Evolutionary conservation across 495 filamentous ascomycete species (phyloP).

Genomic region (Hamigera avellanea): DNA sequence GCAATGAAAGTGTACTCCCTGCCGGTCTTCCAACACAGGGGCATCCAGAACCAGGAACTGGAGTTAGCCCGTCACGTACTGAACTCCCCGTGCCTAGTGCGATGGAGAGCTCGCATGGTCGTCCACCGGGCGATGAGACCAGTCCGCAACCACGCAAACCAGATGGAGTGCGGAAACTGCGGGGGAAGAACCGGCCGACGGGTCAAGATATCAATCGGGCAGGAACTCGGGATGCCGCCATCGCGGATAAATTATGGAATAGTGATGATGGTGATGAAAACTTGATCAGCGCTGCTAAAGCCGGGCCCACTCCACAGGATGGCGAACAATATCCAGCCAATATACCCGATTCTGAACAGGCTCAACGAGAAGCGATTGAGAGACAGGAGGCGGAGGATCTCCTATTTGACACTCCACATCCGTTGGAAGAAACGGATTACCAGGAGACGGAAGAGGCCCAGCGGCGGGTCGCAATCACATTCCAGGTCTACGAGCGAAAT

Average conservation of each 20-base stretch:
- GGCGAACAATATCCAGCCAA: neutral
- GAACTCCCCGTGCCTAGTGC: neutral
- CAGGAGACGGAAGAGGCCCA: neutral
- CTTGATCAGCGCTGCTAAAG: neutral
- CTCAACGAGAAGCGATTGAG: neutral
- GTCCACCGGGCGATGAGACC: neutral
- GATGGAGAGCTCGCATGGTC: neutral
- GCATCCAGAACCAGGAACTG: neutral
- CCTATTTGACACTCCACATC: constrained; percentile 1
- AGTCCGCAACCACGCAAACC: neutral
- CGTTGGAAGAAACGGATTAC: neutral
- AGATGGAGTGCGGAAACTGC: neutral
- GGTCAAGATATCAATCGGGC: constrained; percentile 1
- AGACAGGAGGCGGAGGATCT: neutral
- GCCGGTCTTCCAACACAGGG: neutral
- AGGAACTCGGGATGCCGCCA: constrained; percentile 1
- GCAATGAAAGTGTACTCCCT: neutral
- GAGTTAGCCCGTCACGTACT: neutral
- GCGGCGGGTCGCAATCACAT: neutral
- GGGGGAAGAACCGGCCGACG: neutral
- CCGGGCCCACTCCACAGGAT: neutral
- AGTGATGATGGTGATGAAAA: neutral
- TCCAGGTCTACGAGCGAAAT: neutral
- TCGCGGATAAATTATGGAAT: neutral
- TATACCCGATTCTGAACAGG: neutral